A percentile compares a stretch with the other conserved stretches of the same genome.
Conservation (phyloP, 176 grass and related monocot genomes). For the Musa schizocarpa region DNA sequence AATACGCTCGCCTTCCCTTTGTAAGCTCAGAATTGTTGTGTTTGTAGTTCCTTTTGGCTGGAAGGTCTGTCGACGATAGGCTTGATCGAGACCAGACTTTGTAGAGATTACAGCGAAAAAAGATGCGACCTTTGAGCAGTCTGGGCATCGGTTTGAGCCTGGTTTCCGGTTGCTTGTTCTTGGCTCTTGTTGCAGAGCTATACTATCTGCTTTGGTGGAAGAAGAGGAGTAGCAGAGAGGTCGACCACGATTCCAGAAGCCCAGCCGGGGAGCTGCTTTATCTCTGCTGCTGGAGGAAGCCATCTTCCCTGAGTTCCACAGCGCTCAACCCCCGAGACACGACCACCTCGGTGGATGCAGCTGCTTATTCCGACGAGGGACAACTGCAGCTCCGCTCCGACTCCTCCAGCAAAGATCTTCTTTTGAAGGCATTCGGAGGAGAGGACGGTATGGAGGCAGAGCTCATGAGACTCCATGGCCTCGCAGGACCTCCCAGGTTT, state of each 20-base stretch:
- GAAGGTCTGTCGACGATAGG: too few relatives aligned
- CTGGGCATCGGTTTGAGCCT: slow-evolving; percentile 17
- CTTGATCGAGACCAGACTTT: not conserved
- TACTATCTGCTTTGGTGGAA: slow-evolving; percentile 19
- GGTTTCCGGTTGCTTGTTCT: slow-evolving; percentile 11
- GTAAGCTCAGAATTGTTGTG: not conserved
- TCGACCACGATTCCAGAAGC: not conserved
- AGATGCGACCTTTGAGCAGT: slow-evolving; percentile 15
- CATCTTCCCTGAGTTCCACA: slow-evolving; percentile 4
- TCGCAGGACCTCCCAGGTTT: slow-evolving; percentile 12
- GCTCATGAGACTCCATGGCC: slow-evolving; percentile 13
- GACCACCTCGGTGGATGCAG: not conserved
- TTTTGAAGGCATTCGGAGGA: slow-evolving; percentile 6
- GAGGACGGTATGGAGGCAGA: slow-evolving; percentile 10
- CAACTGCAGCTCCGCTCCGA: not conserved
- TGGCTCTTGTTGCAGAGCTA: slow-evolving; percentile 14
- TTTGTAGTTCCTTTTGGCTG: not conserved
- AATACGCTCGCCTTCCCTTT: not conserved
- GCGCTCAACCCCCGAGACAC: slow-evolving; percentile 9
- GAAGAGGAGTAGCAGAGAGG: not conserved
- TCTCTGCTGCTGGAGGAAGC: slow-evolving; percentile 18
- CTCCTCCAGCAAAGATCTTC: not conserved
- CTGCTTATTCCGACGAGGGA: not conserved
- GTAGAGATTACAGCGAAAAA: not conserved
- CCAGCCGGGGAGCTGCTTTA: not conserved